Evolutionary conservation across 2,329 filamentous ascomycete species (phyloP).

Genomic region (Cercospora sp.): DNA sequence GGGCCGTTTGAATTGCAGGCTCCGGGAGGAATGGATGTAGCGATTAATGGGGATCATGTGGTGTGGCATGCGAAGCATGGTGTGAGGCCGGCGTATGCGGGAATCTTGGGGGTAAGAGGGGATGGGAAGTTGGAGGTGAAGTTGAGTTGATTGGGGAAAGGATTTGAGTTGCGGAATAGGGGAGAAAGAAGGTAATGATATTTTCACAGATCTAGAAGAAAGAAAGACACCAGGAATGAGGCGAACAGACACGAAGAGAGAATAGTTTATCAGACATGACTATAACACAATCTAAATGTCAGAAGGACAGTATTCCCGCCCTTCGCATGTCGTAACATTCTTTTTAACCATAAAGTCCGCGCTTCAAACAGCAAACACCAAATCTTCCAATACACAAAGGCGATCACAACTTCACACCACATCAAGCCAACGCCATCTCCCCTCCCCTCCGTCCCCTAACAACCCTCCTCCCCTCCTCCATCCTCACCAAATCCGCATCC

Average conservation of each 20-base stretch:
- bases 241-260: not conserved
- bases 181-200: not conserved
- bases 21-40: slow-evolving; percentile 37
- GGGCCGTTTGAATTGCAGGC: slow-evolving; percentile 32
- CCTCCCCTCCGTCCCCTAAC: slow-evolving; percentile 17
- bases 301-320: not conserved
- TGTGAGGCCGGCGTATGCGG: slow-evolving; percentile 21
- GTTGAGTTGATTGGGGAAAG: not conserved
- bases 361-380: not conserved
- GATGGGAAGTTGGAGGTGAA: slow-evolving; percentile 16
- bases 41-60: slow-evolving; percentile 35
- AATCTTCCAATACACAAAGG: not conserved
- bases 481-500: slow-evolving; percentile 29
- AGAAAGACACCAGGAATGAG: not conserved
- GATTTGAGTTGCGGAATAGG: not conserved
- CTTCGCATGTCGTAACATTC: not conserved
- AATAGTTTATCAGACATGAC: not conserved
- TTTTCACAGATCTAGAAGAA: not conserved
- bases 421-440: slow-evolving; percentile 24
- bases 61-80: slow-evolving; percentile 36
- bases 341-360: not conserved
- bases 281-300: not conserved
- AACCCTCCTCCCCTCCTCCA: slow-evolving; percentile 23
- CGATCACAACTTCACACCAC: too few relatives aligned
- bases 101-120: slow-evolving; percentile 11